These are phyloP conservation scores for Exophiala aquamarina DNA, from an alignment of 2,329 filamentous ascomycete genomes.

Conservation along the genomic window DNA sequence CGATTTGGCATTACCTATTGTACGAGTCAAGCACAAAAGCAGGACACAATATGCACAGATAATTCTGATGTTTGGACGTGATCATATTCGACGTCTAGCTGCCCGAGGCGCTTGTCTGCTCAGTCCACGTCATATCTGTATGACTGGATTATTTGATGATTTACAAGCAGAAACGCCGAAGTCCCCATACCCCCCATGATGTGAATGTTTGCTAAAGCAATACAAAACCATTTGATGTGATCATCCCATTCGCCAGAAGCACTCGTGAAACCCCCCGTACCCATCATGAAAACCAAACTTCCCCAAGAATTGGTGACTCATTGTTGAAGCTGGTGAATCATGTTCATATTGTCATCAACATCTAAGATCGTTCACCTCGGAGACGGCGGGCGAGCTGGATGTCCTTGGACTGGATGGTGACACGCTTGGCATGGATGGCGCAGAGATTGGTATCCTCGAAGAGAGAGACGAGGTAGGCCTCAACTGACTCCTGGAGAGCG, in stretches of 20 bases:
- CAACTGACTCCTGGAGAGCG: constrained; percentile 96
- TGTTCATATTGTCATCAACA: constrained; percentile 19
- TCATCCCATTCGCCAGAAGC: constrained; percentile 25
- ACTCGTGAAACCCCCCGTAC: constrained; percentile 25
- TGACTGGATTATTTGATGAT: constrained; percentile 20
- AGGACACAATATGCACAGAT: not conserved
- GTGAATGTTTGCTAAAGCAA: constrained; percentile 20
- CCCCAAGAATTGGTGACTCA: constrained; percentile 11
- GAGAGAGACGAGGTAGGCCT: constrained; percentile 96
- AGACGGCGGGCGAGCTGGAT: constrained; percentile 96
- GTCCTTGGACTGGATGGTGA: constrained; percentile 92
- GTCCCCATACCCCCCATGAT: constrained; percentile 22
- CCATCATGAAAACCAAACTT: constrained; percentile 18
- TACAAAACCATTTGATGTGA: constrained; percentile 23
- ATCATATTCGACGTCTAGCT: constrained; percentile 26
- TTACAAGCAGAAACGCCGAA: constrained; percentile 27
- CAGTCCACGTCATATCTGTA: constrained; percentile 18
- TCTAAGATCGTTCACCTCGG: constrained; percentile 85
- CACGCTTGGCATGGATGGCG: constrained; percentile 98
- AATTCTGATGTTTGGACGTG: constrained; percentile 15
- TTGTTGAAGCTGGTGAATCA: constrained; percentile 7
- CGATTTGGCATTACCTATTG: too few relatives aligned
- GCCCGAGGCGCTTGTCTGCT: constrained; percentile 20
- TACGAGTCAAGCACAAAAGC: too few relatives aligned
- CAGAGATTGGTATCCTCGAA: constrained; percentile 99